Evolutionary conservation across 441 rosid genomes (phyloP).

Genomic region (Macaranga tanarius): DNA sequence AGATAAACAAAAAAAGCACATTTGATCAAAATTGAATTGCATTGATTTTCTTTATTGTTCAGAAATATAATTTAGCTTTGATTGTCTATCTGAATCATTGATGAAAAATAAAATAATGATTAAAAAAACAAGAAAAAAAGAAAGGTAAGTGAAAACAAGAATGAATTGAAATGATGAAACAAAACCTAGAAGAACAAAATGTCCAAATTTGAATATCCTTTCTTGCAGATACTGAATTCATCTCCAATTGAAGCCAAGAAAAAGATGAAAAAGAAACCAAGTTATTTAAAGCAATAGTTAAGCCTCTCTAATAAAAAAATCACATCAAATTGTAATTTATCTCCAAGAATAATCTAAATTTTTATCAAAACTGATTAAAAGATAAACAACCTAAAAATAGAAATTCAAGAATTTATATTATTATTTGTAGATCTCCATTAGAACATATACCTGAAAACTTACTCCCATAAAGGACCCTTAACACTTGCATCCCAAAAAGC

Average conservation of each 20-base stretch:
- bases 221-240: conserved; percentile 4
- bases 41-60: no score
- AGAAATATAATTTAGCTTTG: neutral
- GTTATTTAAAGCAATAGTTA: conserved; percentile 1
- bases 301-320: neutral
- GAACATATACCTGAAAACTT: conserved; percentile 61
- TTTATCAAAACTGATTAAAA: neutral
- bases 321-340: neutral
- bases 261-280: neutral
- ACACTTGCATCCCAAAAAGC: conserved; percentile 72
- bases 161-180: neutral
- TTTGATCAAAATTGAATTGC: neutral
- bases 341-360: conserved; percentile 2
- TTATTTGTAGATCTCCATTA: conserved; percentile 1
- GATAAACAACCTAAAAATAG: neutral
- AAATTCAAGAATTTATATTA: neutral
- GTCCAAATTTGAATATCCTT: neutral
- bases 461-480: conserved; percentile 90
- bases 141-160: no score
- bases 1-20: neutral
- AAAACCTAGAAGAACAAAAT: conserved; percentile 1
- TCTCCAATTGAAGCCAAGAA: neutral
- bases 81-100: conserved; percentile 1
- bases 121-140: neutral
- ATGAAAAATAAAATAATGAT: neutral